Percentiles rank a stretch among this genome's conserved stretches.
phyloP scores from a whole-genome alignment of 805 yeast species.

The Candida succiphila region DNA sequence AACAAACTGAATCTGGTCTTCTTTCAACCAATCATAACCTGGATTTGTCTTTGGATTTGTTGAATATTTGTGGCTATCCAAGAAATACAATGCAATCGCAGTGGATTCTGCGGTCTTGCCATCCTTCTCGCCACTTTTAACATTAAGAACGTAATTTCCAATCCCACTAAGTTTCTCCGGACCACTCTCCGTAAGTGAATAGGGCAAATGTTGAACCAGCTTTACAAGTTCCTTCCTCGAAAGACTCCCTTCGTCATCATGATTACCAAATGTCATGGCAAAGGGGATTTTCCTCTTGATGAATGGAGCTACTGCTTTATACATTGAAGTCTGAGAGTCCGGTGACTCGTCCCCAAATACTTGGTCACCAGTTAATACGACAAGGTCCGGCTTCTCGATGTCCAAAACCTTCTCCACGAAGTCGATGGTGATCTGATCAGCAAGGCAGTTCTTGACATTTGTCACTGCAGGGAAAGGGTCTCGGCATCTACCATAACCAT shows the following conservation, averaged over 20 bases:
- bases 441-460: constrained; percentile 47
- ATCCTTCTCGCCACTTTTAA: constrained; percentile 29
- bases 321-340: constrained; percentile 74
- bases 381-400: constrained; percentile 73
- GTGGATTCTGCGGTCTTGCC: constrained; percentile 25
- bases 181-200: constrained; percentile 50
- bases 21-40: constrained; percentile 83
- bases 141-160: constrained; percentile 65
- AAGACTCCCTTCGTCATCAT: constrained; percentile 81
- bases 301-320: constrained; percentile 67
- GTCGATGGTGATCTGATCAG: constrained; percentile 61
- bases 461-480: constrained; percentile 48
- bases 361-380: constrained; percentile 87
- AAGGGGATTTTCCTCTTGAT: constrained; percentile 64
- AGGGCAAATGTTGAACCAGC: constrained; percentile 52
- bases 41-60: constrained; percentile 50
- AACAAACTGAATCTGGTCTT: constrained; percentile 53
- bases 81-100: constrained; percentile 55
- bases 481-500: constrained; percentile 71
- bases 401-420: constrained; percentile 61
- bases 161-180: constrained; percentile 66
- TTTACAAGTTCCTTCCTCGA: constrained; percentile 51
- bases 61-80: constrained; percentile 80
- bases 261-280: constrained; percentile 85
- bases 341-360: constrained; percentile 72